phyloP scores from a whole-genome alignment of 371 early-diverging fungal species.

The Basidiobolus meristosporus region DNA sequence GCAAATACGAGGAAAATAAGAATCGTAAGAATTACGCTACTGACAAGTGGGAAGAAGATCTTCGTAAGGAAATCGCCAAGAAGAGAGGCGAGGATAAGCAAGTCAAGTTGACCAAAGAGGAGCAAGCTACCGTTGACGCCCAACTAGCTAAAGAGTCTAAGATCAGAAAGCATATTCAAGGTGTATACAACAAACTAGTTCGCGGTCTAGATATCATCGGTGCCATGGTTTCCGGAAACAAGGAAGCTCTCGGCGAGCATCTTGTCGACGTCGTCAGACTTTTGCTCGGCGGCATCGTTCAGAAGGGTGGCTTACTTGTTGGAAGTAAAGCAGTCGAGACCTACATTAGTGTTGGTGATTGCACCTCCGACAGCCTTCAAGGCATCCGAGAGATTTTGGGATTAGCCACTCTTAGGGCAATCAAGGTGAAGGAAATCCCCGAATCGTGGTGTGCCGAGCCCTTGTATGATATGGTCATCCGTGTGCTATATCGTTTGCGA shows the following conservation, averaged over 20 bases:
- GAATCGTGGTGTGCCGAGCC: conserved; percentile 48
- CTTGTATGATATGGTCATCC: conserved; percentile 32
- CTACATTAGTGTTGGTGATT: conserved; percentile 25
- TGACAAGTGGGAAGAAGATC: conserved; percentile 70
- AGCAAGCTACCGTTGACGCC: conserved; percentile 46
- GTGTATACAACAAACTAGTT: conserved; percentile 19
- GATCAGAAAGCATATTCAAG: conserved; percentile 43
- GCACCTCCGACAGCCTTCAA: conserved; percentile 22
- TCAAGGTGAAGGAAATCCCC: conserved; percentile 36
- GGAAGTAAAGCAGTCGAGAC: conserved; percentile 30
- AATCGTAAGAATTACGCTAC: conserved; percentile 34
- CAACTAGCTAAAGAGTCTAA: conserved; percentile 59
- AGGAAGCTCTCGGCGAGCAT: conserved; percentile 17
- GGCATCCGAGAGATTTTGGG: conserved; percentile 24
- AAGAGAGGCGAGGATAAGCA: conserved; percentile 22
- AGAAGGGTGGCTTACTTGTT: conserved; percentile 29
- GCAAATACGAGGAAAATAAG: conserved; percentile 15
- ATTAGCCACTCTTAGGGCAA: conserved; percentile 47
- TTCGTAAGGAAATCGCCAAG: conserved; percentile 57
- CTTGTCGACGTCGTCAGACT: conserved; percentile 31
- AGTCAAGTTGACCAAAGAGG: conserved; percentile 60
- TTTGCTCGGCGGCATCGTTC: conserved; percentile 12
- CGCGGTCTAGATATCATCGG: conserved; percentile 41
- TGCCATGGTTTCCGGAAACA: conserved; percentile 39
- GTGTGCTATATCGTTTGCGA: conserved; percentile 56